These are phyloP conservation scores for Cryomyces minteri DNA, from an alignment of 495 filamentous ascomycete genomes.

Conservation along the genomic window DNA sequence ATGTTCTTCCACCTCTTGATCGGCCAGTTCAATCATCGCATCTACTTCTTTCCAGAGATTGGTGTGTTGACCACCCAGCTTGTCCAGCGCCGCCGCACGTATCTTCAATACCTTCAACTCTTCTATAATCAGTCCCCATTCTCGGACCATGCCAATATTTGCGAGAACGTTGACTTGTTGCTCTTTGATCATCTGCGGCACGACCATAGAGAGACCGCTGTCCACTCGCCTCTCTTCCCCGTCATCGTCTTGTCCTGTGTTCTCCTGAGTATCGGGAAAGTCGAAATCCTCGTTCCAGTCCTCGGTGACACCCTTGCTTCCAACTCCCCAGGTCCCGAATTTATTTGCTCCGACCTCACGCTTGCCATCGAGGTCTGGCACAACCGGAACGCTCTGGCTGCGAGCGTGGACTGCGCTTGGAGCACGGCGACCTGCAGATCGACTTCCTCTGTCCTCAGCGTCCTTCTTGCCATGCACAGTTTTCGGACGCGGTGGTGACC, in stretches of 20 bases:
- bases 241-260: slow-evolving; percentile 1
- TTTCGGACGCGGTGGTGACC: slow-evolving; percentile 51
- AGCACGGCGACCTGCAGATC: slow-evolving; percentile 52
- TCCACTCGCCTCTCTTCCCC: slow-evolving; percentile 13
- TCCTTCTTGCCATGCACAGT: slow-evolving; percentile 86
- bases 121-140: slow-evolving; percentile 24
- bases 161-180: slow-evolving; percentile 23
- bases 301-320: slow-evolving; percentile 47
- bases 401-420: slow-evolving; percentile 66
- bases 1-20: slow-evolving; percentile 20
- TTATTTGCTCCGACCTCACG: slow-evolving; percentile 44
- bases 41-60: slow-evolving; percentile 22
- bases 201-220: slow-evolving; percentile 20
- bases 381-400: slow-evolving; percentile 89
- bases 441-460: slow-evolving; percentile 50
- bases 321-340: slow-evolving; percentile 76
- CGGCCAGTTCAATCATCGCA: slow-evolving; percentile 26
- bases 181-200: slow-evolving; percentile 21
- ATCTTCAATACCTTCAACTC: slow-evolving; percentile 23
- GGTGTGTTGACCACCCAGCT: slow-evolving; percentile 13
- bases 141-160: slow-evolving; percentile 20
- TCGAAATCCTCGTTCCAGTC: slow-evolving; percentile 28
- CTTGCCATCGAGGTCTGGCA: slow-evolving; percentile 44
- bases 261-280: slow-evolving; percentile 12
- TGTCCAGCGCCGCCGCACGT: slow-evolving; percentile 15